Percentiles rank a stretch among this genome's conserved stretches.
Conservation (phyloP, 106 monocot genomes). For the Allium fistulosum region DNA sequence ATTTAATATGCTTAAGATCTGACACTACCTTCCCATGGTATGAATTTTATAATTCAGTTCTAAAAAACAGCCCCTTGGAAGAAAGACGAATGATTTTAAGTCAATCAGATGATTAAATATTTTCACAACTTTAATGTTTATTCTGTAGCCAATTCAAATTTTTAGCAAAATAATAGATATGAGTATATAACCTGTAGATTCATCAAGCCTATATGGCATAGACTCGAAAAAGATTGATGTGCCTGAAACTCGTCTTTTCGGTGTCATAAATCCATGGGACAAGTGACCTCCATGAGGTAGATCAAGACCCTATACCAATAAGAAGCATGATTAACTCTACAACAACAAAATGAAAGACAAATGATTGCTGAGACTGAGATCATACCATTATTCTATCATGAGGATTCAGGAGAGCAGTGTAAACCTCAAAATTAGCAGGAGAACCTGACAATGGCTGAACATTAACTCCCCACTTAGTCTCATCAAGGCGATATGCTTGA, state of each 20-base stretch:
- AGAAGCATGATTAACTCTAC: not conserved
- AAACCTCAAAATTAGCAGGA: constrained; percentile 36
- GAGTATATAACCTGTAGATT: constrained; percentile 23
- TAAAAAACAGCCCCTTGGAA: too few species aligned
- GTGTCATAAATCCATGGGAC: constrained; percentile 42
- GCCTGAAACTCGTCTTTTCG: constrained; percentile 31
- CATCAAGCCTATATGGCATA: constrained; percentile 38
- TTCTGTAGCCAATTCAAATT: too few species aligned
- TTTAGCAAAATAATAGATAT: not conserved
- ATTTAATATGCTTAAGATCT: too few species aligned
- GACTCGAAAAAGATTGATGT: constrained; percentile 38
- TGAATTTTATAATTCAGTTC: too few species aligned
- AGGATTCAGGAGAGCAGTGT: constrained; percentile 32
- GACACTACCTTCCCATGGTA: too few species aligned
- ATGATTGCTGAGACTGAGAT: not conserved
- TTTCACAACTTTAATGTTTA: too few species aligned
- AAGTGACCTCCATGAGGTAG: constrained; percentile 43
- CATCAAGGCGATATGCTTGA: constrained; percentile 22
- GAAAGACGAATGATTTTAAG: too few species aligned
- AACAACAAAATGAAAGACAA: not conserved
- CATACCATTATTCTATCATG: constrained; percentile 36
- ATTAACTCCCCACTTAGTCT: constrained; percentile 23
- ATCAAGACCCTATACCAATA: constrained; percentile 20
- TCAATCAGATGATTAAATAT: too few species aligned
- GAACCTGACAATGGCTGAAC: constrained; percentile 4